Evolutionary conservation across 305 asterid genomes (phyloP), one percentile per base, ranked within the genome.

Genomic region (Fraxinus ornus): DNA sequence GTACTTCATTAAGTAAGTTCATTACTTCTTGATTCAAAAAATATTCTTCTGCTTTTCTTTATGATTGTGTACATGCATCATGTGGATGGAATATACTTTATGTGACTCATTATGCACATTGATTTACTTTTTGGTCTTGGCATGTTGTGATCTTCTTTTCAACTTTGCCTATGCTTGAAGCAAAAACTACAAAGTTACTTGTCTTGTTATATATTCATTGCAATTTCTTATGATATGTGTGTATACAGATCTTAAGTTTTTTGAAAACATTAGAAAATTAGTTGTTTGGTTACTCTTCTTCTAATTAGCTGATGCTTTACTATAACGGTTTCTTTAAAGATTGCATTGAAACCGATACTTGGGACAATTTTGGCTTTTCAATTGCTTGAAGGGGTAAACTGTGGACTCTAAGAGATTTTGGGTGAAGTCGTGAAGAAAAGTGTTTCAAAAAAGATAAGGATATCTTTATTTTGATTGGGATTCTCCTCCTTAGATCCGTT

Each of bases 1-100:
- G 77, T 88, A 92, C 87, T 94, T 92, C 86, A 85, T 96, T 94
- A 94, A 88, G 99, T 94, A 90, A 84, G 95, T 88, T 79, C 2
- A 8, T 4, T 7, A 30, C 2, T 49, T 55, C 26, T 39, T 17
- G 33, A 39, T 37, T 41, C 8, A 33, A 37, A 39, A 39, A 22
- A 37, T 47, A 55, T 7, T 66, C 19, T 4, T 39, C 39, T 17
- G 8, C 3, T 37, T 0, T 6, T 44, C 0, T 24, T 55, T 1
- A 6, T 3, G 36, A 13, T 28, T 28, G 19, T 26, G 7, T 1
- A 5, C 5, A 12, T 68, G 19, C 33, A 24, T 9, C 19, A 26
- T 26, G 3, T 66, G 4, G 7, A 1, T 66, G 3, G n/a, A 64
- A 30, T 68, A 28, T 28, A 10, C 75, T 68, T 68, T 68, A 28